A percentile compares a stretch with the other conserved stretches of the same genome.
Conservation (phyloP, 805 yeast species). For the Myxozyma udenii region DNA sequence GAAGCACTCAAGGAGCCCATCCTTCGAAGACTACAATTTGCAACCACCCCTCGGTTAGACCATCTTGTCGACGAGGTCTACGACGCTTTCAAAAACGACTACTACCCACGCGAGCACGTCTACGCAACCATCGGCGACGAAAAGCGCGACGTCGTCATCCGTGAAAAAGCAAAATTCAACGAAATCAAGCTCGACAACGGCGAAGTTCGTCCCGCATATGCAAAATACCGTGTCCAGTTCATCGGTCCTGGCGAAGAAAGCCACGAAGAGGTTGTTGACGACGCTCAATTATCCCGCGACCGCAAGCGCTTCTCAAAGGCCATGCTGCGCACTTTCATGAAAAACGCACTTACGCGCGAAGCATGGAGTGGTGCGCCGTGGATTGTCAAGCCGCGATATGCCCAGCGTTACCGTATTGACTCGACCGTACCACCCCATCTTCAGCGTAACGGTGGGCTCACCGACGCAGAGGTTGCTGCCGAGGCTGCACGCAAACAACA, state of each 20-base stretch:
- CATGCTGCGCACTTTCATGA: conserved; percentile 82
- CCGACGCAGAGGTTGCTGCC: conserved; percentile 20
- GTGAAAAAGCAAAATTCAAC: conserved; percentile 77
- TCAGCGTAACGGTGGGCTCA: conserved; percentile 20
- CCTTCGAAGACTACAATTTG: conserved; percentile 78
- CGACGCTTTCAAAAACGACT: conserved; percentile 68
- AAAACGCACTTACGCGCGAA: conserved; percentile 71
- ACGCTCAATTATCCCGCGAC: conserved; percentile 72
- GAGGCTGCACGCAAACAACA: conserved; percentile 18
- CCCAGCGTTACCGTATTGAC: conserved; percentile 60
- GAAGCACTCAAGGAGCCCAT: conserved; percentile 90
- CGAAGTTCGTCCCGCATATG: conserved; percentile 49
- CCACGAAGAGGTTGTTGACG: conserved; percentile 67
- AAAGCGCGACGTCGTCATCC: conserved; percentile 56
- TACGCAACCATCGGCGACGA: conserved; percentile 48
- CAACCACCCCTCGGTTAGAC: conserved; percentile 76
- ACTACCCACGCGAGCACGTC: conserved; percentile 87
- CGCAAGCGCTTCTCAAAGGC: conserved; percentile 85
- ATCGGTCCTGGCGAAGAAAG: conserved; percentile 34
- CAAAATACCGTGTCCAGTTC: conserved; percentile 70
- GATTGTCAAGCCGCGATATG: conserved; percentile 80
- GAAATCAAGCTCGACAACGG: conserved; percentile 38
- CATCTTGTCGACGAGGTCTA: conserved; percentile 85
- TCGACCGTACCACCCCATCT: conserved; percentile 35
- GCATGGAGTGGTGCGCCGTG: conserved; percentile 91